Evolutionary conservation across 164 flowering plant genomes (phyloP), one percentile per base, ranked within the genome.

Genomic region (Litsea cubeba): DNA sequence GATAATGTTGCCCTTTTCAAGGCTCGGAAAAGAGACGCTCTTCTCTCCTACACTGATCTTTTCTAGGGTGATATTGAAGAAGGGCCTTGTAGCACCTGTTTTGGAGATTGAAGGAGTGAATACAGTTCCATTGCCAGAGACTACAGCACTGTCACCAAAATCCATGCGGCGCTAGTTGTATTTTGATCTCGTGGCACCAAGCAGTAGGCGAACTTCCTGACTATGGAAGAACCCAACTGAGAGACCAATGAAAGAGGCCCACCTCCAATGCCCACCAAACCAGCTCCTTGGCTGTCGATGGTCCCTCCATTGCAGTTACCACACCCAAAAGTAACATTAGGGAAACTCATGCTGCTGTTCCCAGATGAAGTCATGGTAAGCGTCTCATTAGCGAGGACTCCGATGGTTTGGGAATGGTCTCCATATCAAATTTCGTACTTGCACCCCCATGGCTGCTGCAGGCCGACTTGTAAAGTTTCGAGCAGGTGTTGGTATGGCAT

Each of bases 261-360:
- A n/a, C n/a, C n/a, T n/a, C n/a, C n/a, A n/a, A n/a, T n/a, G 12
- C 93, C 96, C n/a, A 91, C 67, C 0, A 89, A 72, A 5, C 96
- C 93, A 0, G 87, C 76, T 0, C 65, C 80, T 0, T 28, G 18
- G 0, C 35, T 35, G 22, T 35, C 24, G 54, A 86, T 90, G 0
- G 72, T 71, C 0, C 90, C 94, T 0, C 0, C 68, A 50, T 88
- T 86, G 2, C 77, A 17, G 50, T 74, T 79, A 1, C 89, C 92
- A 18, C 94, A 91, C 0, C 97, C 94, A 40, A 88, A 76, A 0
- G 71, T 8, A 0, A 76, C 40, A 3, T 74, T 74, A 0, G 76
- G 81, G 3, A 88, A 2, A 0, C 63, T 1, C 1, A 78, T 71
- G 69, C 20, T 1, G 28, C 68, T 18, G 18, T 22, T 22, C 1